phyloP scores from a whole-genome alignment of 192 early-diverging fungal species.

The Paraglomus brasilianum region DNA sequence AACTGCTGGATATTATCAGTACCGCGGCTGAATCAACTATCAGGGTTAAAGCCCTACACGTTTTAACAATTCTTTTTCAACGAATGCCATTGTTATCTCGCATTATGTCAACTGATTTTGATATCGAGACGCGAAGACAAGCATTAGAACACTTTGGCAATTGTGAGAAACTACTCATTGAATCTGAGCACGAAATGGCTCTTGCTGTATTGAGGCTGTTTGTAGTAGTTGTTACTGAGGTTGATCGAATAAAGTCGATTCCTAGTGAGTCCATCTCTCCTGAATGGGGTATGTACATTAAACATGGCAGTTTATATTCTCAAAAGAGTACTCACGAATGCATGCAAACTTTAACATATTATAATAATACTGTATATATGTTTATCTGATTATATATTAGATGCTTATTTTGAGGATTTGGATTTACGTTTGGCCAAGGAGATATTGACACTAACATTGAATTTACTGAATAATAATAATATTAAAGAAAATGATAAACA shows the following conservation, averaged over 20 bases:
- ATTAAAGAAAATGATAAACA: not conserved
- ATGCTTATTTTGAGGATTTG: constrained; percentile 1
- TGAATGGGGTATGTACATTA: constrained; percentile 13
- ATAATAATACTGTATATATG: not conserved
- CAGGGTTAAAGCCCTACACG: constrained; percentile 4
- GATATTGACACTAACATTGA: not conserved
- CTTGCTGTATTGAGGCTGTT: not conserved
- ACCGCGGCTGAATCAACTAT: not conserved
- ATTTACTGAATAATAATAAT: constrained; percentile 1
- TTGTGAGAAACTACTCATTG: constrained; percentile 5
- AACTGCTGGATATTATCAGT: not conserved
- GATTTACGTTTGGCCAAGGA: not conserved
- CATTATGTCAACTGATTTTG: not conserved
- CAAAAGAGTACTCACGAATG: not conserved
- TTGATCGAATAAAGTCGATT: not conserved
- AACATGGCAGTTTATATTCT: not conserved
- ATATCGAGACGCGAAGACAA: not conserved
- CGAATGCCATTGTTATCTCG: not conserved
- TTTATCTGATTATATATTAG: not conserved
- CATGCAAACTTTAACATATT: not conserved
- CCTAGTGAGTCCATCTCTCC: not conserved
- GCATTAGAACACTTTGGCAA: constrained; percentile 4
- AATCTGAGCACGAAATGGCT: not conserved
- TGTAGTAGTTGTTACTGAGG: constrained; percentile 7
- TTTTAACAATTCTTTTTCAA: constrained; percentile 14